Evolutionary conservation across 1,284 basidiomycete genomes (phyloP).

Genomic region (Ganoderma sinense): DNA sequence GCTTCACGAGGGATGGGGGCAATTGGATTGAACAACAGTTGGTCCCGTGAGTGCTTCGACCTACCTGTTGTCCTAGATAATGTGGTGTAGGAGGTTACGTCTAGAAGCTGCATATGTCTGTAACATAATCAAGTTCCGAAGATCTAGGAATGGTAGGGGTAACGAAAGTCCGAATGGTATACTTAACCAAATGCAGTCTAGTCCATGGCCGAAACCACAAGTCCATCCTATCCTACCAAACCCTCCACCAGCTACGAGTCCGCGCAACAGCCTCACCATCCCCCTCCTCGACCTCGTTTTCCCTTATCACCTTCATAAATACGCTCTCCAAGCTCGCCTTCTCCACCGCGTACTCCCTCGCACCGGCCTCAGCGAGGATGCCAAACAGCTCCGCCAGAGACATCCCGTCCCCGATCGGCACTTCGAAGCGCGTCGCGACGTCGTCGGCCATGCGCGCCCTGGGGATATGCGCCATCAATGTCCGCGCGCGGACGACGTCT

Average conservation of each 20-base stretch:
- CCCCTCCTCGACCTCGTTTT: slow-evolving; percentile 55
- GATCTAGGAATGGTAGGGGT: not conserved
- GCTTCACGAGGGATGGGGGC: slow-evolving; percentile 49
- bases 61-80: not conserved
- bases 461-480: slow-evolving; percentile 69
- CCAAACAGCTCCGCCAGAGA: slow-evolving; percentile 68
- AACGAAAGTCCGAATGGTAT: not conserved
- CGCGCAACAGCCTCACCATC: slow-evolving; percentile 9
- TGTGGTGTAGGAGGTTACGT: not conserved
- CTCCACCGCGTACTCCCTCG: slow-evolving; percentile 72
- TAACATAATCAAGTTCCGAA: not conserved
- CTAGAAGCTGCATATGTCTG: not conserved
- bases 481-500: slow-evolving; percentile 60
- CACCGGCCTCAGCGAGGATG: slow-evolving; percentile 61
- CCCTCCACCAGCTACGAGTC: slow-evolving; percentile 3
- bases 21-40: slow-evolving; percentile 62
- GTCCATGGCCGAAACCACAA: not conserved
- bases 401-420: slow-evolving; percentile 58
- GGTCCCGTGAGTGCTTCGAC: slow-evolving; percentile 56
- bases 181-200: not conserved
- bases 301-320: slow-evolving; percentile 76
- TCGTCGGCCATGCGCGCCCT: slow-evolving; percentile 75
- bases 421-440: slow-evolving; percentile 81
- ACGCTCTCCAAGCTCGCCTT: slow-evolving; percentile 74
- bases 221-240: not conserved